Base-by-base conservation (phyloP, 2,329 filamentous ascomycete genomes). In the Allantophomopsis cytisporea region DNA sequence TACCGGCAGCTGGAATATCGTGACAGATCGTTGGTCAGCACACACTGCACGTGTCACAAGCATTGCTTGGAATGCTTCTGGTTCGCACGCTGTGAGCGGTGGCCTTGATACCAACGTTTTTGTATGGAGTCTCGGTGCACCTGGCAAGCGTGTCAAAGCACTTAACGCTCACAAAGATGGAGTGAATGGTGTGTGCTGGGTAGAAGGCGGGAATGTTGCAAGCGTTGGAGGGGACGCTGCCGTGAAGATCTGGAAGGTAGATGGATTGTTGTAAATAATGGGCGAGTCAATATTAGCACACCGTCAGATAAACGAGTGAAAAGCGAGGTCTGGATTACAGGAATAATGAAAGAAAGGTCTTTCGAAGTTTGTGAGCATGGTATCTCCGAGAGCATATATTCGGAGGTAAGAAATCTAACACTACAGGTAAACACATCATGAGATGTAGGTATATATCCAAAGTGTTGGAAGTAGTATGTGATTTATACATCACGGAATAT, bases 161-260 rank as follows among this genome's bases (percentile, higher is more conserved):
- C 63, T 77, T 16, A 94, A 94, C 54, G 87, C 89, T 37, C 91
- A 98, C 64, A 95, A 95, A 63, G 91, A 96, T 54, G 91, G 91
- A 8, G 87, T 96, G 14, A 86, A 82, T 49, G 89, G 84, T 13
- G 81, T 96, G 13, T 72, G 72, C 11, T 98, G 89, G 87, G 69
- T 84, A 12, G 71, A 69, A 20, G 75, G 71, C 7, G 60, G 60
- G 14, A 84, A 73, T 61, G 69, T 96, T 37, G 77, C 83, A 8
- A 93, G 81, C 49, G 76, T 76, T 4, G 91, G 91, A 35, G 83
- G 80, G 10, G 91, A 98, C 69, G 89, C 85, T 28, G 80, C 84
- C 1, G 73, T 98, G 36, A 98, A 96, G 69, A 69, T 89, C 37
- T 98, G 91, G 91, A 70, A 63, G 45, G 72, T 85, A 4, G 64